Evolutionary conservation across 768 basidiomycete species (phyloP).

Genomic region (Mycena vulgaris): DNA sequence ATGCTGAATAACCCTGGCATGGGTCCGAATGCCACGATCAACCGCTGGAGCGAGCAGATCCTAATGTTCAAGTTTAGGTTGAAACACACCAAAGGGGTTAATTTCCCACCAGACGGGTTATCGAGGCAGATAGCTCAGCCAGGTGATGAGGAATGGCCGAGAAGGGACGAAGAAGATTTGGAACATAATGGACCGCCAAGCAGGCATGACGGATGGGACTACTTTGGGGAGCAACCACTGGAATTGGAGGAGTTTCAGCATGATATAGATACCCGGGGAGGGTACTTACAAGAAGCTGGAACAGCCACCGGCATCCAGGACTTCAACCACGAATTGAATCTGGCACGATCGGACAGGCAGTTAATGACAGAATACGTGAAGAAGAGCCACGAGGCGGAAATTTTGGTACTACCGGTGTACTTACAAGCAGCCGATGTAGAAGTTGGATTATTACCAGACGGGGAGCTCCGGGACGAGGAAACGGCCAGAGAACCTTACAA

Average conservation of each 20-base stretch:
- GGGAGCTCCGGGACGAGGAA: background rate
- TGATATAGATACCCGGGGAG: constrained; percentile 25
- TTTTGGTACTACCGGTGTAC: constrained; percentile 10
- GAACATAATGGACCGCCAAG: constrained; percentile 14
- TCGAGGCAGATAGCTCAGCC: constrained; percentile 30
- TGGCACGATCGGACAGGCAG: background rate
- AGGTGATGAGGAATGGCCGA: constrained; percentile 10
- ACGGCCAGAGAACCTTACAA: constrained; percentile 16
- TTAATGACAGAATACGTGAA: background rate
- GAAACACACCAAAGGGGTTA: too few species aligned
- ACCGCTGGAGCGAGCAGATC: too few species aligned
- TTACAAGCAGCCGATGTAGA: constrained; percentile 2
- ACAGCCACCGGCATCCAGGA: background rate
- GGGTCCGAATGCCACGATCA: too few species aligned
- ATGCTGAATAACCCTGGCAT: background rate
- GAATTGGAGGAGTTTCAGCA: constrained; percentile 22
- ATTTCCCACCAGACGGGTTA: constrained; percentile 32
- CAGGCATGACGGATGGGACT: constrained; percentile 12
- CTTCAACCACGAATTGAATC: background rate
- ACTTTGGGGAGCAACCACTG: constrained; percentile 16
- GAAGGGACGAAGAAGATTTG: background rate
- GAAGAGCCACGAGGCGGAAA: background rate
- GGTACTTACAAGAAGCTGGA: constrained; percentile 9
- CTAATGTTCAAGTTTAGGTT: too few species aligned
- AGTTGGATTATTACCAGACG: constrained; percentile 5